Base-by-base conservation (phyloP, 2,329 filamentous ascomycete genomes). In the Sphaerostilbella broomeana region DNA sequence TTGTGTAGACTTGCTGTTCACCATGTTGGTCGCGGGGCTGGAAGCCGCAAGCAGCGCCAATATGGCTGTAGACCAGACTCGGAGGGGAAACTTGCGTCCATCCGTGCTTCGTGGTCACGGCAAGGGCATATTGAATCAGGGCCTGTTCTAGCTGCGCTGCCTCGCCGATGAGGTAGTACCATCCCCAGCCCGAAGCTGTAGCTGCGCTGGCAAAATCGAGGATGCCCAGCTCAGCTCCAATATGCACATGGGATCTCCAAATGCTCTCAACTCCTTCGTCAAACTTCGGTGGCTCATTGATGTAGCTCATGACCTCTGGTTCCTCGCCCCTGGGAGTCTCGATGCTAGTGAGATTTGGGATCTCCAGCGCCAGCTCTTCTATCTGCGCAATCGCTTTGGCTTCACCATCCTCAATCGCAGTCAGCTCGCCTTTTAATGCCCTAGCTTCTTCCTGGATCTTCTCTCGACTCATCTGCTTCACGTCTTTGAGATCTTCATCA, bases 91-190 rank as follows among this genome's bases (percentile, higher is more conserved):
- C 85, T 42, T 81, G 75, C 26, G 70, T 77, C 86, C 88, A 98
- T 35, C 86, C 86, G 48, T 77, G 72, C 34, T 72, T 74, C 40
- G 80, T 77, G 7, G 86, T 85, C 2, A 85, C 76, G 8, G 73
- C 71, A 3, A 97, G 72, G 0, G 92, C 82, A 60, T 94, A 95
- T 59, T 90, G 83, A 10, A 97, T 68, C 3, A 98, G 74, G 0
- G 92, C 92, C 58, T 97, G 90, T 64, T 98, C 92, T n/a, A 98
- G 75, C 59, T 92, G 77, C 0, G 89, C 89, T 7, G 81, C 92
- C 55, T 94, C 89, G 56, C 90, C 86, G n/a, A 86, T 70, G 9
- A 98, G 77, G 63, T 88, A 97, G 67, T 98, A 98, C 86, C 88
- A 98, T 2, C 92, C 92, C 90, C 90, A 98, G 25, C 92, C 92